Percentiles rank a stretch among this genome's conserved stretches.
These are phyloP conservation scores for Diaporthe sp. DNA, from an alignment of 2,329 filamentous ascomycete genomes.

Conservation along the genomic window DNA sequence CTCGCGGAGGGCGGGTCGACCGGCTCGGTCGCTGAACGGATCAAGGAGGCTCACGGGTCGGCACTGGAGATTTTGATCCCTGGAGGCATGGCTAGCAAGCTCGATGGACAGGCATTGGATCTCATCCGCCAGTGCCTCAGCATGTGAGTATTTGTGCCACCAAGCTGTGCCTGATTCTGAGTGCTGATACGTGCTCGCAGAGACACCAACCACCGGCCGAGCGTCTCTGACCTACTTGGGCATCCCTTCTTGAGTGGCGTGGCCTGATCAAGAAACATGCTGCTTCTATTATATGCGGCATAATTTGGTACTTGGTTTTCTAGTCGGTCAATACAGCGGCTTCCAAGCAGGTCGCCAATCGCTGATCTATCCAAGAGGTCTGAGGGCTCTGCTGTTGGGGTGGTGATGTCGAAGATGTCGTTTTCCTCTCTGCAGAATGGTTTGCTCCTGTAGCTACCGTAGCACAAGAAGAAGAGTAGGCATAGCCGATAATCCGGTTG, in stretches of 20 bases:
- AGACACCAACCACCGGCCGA: constrained; percentile 1
- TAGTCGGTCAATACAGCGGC: not conserved
- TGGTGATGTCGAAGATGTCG: not conserved
- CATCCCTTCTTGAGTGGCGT: constrained; percentile 4
- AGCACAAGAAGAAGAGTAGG: not conserved
- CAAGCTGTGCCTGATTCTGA: not conserved
- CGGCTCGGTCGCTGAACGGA: not conserved
- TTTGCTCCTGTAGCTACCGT: not conserved
- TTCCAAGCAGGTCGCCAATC: no score
- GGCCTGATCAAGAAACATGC: not conserved
- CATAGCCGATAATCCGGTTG: no score
- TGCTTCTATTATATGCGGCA: not conserved
- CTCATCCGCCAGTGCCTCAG: constrained; percentile 34
- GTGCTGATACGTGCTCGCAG: not conserved
- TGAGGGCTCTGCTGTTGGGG: not conserved
- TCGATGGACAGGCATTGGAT: constrained; percentile 12
- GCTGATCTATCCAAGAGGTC: not conserved
- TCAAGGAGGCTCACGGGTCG: constrained; percentile 1
- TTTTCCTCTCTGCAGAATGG: not conserved
- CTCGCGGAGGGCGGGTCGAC: not conserved
- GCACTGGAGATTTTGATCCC: constrained; percentile 3
- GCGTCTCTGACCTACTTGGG: constrained; percentile 1
- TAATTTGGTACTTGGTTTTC: no score
- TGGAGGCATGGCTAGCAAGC: not conserved
- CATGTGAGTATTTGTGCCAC: constrained; percentile 7